These are phyloP conservation scores for Candida easanensis DNA, from an alignment of 805 yeast species.

Conservation along the genomic window DNA sequence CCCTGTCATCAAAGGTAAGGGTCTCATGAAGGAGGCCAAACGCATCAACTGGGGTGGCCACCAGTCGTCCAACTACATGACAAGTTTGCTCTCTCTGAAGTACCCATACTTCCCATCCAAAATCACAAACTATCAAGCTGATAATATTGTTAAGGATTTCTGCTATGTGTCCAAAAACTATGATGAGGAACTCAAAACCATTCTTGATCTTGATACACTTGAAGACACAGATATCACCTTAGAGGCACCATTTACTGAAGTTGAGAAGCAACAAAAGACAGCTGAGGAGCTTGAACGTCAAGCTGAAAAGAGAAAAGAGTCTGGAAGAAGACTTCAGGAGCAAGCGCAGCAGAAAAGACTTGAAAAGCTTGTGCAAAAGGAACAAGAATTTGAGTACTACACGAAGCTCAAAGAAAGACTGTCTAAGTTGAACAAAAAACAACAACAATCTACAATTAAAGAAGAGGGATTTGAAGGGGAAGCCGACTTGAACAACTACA, in stretches of 20 bases:
- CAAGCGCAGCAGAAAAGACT: conserved; percentile 84
- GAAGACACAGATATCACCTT: conserved; percentile 70
- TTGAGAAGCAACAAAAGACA: conserved; percentile 65
- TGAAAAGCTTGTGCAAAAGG: conserved; percentile 77
- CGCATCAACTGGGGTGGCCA: conserved; percentile 93
- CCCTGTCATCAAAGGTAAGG: conserved; percentile 74
- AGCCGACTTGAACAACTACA: conserved; percentile 64
- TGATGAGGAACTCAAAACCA: conserved; percentile 53
- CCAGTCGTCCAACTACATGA: conserved; percentile 62
- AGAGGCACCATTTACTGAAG: conserved; percentile 77
- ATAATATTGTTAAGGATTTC: conserved; percentile 65
- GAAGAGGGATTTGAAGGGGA: conserved; percentile 79
- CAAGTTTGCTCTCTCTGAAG: conserved; percentile 65
- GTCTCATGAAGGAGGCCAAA: conserved; percentile 64
- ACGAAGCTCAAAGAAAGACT: conserved; percentile 53
- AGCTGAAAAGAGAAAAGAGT: conserved; percentile 77
- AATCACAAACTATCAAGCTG: conserved; percentile 59
- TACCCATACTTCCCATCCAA: conserved; percentile 90
- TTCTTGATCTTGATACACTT: conserved; percentile 59
- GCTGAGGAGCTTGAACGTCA: conserved; percentile 79
- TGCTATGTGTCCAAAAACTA: conserved; percentile 77
- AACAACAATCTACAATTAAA: conserved; percentile 51
- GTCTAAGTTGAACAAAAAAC: conserved; percentile 47
- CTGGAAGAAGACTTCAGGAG: conserved; percentile 85
- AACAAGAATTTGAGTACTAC: conserved; percentile 76